phyloP scores from a whole-genome alignment of 345 rosid species.

The Citrus australasica region DNA sequence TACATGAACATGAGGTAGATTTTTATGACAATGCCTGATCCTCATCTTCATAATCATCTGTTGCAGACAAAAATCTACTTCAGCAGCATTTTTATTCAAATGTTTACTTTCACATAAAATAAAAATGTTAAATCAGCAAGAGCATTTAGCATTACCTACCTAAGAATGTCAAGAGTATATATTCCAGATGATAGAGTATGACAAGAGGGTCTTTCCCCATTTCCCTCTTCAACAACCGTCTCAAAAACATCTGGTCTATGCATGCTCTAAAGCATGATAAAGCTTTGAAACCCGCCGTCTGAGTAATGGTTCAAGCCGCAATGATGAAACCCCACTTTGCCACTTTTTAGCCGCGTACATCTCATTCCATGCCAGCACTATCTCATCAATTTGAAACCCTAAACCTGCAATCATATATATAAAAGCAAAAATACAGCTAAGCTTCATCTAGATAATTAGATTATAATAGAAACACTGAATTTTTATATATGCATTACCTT shows the following conservation, averaged over 20 bases:
- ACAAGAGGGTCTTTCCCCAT: background rate
- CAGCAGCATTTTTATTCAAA: background rate
- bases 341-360: constrained; percentile 70
- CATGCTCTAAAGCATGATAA: constrained; percentile 48
- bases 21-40: too few species aligned
- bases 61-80: background rate
- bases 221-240: constrained; percentile 1
- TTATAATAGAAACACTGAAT: background rate
- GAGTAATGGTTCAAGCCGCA: constrained; percentile 66
- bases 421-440: constrained; percentile 4
- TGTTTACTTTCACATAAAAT: background rate
- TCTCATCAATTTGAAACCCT: constrained; percentile 65
- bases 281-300: constrained; percentile 51
- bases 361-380: constrained; percentile 74
- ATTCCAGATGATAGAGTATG: background rate
- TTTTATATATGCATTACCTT: constrained; percentile 44
- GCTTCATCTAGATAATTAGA: constrained; percentile 6
- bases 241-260: constrained; percentile 23
- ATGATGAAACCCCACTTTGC: constrained; percentile 53
- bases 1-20: too few species aligned
- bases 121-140: background rate
- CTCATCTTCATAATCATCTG: background rate
- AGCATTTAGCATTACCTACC: constrained; percentile 7
- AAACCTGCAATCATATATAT: constrained; percentile 43
- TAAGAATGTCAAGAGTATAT: constrained; percentile 3